Percentiles rank a stretch among this genome's conserved stretches.
phyloP scores from a whole-genome alignment of 306 rosid species.

The Citrullus amarus region DNA sequence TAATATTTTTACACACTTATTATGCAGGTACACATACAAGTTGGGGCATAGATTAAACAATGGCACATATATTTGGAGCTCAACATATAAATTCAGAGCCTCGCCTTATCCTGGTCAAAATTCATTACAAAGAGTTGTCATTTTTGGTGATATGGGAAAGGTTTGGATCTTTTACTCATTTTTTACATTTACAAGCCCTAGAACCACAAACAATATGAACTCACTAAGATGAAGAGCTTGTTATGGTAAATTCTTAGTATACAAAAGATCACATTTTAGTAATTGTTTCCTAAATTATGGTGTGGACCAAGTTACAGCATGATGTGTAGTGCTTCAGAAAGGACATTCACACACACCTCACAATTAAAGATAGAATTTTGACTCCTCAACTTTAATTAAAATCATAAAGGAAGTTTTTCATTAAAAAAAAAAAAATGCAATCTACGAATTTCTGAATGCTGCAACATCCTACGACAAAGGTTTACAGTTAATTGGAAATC shows the following conservation, averaged over 20 bases:
- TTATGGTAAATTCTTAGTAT: neutral
- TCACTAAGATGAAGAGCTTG: neutral
- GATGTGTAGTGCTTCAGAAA: neutral
- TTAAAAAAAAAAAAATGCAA: neutral
- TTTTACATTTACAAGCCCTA: neutral
- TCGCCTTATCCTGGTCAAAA: constrained; percentile 95
- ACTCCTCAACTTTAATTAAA: neutral
- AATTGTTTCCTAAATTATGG: neutral
- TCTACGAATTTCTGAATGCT: neutral
- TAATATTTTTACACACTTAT: neutral
- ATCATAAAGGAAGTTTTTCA: neutral
- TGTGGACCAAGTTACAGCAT: neutral
- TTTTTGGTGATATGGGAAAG: constrained; percentile 98
- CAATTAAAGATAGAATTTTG: neutral
- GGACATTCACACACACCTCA: neutral
- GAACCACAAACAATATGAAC: neutral
- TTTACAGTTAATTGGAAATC: neutral
- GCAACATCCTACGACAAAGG: neutral
- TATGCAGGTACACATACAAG: constrained; percentile 59
- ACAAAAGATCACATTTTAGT: neutral
- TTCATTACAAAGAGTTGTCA: constrained; percentile 67
- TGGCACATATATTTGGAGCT: constrained; percentile 62
- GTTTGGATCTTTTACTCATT: constrained; percentile 23
- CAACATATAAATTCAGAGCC: constrained; percentile 56
- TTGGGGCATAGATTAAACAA: constrained; percentile 56